phyloP scores from a whole-genome alignment of 768 basidiomycete species.

The Daedaleopsis nitida region DNA sequence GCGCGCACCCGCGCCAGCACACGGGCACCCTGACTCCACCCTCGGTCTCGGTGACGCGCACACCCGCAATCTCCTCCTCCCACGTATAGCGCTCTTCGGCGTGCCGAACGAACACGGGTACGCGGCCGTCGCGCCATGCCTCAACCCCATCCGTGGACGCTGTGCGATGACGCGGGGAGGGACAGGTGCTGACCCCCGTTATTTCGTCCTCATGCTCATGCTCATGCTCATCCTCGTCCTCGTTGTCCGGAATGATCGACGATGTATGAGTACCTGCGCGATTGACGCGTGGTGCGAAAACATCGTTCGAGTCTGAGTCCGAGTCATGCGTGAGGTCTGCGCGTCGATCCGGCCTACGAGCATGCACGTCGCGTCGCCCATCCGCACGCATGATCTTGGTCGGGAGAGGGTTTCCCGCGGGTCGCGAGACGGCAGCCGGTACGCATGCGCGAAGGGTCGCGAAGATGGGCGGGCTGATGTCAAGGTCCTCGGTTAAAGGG shows the following conservation, averaged over 20 bases:
- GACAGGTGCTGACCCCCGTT: slow-evolving; percentile 51
- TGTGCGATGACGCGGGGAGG: slow-evolving; percentile 36
- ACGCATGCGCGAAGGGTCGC: slow-evolving; percentile 30
- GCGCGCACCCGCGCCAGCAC: slow-evolving; percentile 68
- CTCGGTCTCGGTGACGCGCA: slow-evolving; percentile 40
- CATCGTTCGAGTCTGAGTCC: background rate
- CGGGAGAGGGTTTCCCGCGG: slow-evolving; percentile 14
- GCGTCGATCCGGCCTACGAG: background rate
- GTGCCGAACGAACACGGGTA: slow-evolving; percentile 52
- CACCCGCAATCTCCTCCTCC: slow-evolving; percentile 56
- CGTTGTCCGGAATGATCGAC: too few relatives aligned
- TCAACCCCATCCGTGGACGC: background rate
- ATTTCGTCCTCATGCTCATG: slow-evolving; percentile 7
- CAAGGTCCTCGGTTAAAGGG: slow-evolving; percentile 32
- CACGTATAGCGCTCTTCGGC: slow-evolving; percentile 68
- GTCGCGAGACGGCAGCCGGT: slow-evolving; percentile 30
- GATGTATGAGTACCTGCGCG: too few relatives aligned
- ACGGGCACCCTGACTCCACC: slow-evolving; percentile 47
- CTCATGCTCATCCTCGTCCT: slow-evolving; percentile 2
- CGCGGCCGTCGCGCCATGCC: slow-evolving; percentile 10
- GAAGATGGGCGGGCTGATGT: slow-evolving; percentile 28
- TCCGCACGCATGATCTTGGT: slow-evolving; percentile 17
- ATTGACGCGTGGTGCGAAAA: slow-evolving; percentile 1
- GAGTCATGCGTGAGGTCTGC: background rate
- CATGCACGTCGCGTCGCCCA: slow-evolving; percentile 6